phyloP scores from a whole-genome alignment of 2,329 filamentous ascomycete species.

The Monosporascus sp. region DNA sequence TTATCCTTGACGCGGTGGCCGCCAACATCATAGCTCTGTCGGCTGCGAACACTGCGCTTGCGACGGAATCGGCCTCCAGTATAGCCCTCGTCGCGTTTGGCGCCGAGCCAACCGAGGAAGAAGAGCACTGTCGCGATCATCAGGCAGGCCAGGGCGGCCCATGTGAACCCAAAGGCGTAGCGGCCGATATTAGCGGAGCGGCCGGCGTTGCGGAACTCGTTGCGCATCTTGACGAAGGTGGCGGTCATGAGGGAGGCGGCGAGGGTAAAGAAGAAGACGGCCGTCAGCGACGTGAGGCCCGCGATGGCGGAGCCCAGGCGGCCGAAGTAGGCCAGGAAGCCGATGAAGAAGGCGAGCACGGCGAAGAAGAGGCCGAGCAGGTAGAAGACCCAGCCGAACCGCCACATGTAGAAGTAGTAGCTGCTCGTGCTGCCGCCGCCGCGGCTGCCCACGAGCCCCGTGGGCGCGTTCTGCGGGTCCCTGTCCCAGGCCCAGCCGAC shows the following conservation, averaged over 20 bases:
- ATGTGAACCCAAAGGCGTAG: constrained; percentile 72
- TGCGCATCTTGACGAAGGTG: constrained; percentile 62
- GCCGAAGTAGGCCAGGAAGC: constrained; percentile 64
- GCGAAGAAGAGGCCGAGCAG: constrained; percentile 79
- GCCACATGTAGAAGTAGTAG: constrained; percentile 75
- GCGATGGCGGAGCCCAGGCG: constrained; percentile 65
- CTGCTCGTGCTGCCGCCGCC: constrained; percentile 49
- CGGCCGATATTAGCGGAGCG: constrained; percentile 56
- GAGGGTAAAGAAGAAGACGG: constrained; percentile 64
- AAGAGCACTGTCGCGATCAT: constrained; percentile 64
- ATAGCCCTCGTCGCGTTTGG: constrained; percentile 32
- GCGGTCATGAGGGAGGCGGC: constrained; percentile 68
- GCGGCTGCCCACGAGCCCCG: constrained; percentile 45
- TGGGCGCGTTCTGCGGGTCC: constrained; percentile 38
- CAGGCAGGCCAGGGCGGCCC: constrained; percentile 63
- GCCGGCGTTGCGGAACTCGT: constrained; percentile 53
- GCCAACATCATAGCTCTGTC: constrained; percentile 49
- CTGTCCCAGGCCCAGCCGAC: constrained; percentile 65
- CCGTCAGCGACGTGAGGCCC: constrained; percentile 49
- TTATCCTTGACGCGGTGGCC: constrained; percentile 65
- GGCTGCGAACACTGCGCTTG: constrained; percentile 45
- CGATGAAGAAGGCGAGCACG: constrained; percentile 59
- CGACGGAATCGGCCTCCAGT: constrained; percentile 40
- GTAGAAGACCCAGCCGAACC: constrained; percentile 91
- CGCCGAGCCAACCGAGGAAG: constrained; percentile 53